phyloP scores from a whole-genome alignment of 169 alveolate genomes.

The Neospora caninum region DNA sequence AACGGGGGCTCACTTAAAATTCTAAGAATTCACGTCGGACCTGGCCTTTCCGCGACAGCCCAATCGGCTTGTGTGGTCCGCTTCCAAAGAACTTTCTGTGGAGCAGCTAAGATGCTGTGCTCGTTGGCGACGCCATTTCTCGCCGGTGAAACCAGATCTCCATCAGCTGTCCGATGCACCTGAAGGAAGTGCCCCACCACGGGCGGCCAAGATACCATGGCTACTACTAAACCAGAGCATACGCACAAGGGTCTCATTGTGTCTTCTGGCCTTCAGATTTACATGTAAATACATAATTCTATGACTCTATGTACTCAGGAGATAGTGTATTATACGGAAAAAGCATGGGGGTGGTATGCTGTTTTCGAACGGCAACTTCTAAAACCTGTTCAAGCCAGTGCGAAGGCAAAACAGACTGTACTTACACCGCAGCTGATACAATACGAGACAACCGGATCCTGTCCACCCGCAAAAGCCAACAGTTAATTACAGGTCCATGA shows the following conservation, averaged over 20 bases:
- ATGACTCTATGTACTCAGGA: too few relatives aligned
- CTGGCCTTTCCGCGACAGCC: neutral
- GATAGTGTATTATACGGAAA: too few relatives aligned
- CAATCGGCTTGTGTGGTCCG: slow-evolving; percentile 7
- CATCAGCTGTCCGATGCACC: neutral
- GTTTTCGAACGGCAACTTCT: too few relatives aligned
- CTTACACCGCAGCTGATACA: too few relatives aligned
- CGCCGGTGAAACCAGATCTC: neutral
- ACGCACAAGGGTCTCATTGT: neutral
- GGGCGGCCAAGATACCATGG: neutral
- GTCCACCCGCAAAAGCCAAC: too few relatives aligned
- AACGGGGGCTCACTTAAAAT: neutral
- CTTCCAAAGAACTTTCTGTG: slow-evolving; percentile 16
- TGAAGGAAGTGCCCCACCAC: neutral
- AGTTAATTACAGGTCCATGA: too few relatives aligned
- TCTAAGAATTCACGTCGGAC: neutral
- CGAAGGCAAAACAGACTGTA: too few relatives aligned
- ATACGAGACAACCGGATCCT: too few relatives aligned
- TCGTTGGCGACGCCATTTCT: neutral
- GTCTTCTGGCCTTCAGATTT: neutral
- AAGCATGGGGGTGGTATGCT: too few relatives aligned
- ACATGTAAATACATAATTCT: too few relatives aligned
- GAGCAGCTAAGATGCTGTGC: neutral
- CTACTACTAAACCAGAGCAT: neutral
- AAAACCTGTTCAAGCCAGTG: too few relatives aligned